Base-by-base conservation (phyloP, 2,329 filamentous ascomycete species). In the Raffaelea arxii region DNA sequence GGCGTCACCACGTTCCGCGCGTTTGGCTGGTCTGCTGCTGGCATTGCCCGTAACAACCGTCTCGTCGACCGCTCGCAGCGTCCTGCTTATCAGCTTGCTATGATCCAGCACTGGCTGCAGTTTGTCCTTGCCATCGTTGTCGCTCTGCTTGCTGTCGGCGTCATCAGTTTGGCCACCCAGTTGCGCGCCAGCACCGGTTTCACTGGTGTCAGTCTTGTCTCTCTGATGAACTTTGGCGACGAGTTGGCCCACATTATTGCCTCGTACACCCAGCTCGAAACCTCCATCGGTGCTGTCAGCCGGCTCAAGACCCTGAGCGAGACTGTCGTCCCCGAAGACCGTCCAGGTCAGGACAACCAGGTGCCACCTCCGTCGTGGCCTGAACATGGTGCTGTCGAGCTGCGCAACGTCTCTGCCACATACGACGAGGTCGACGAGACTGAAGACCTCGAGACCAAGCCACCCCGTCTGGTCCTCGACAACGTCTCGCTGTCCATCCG, bases 91-190 rank as follows among this genome's bases (percentile, higher is more conserved):
- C 65, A 79, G 1, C 64, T 81, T 2, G 69, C 66, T 38, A 71
- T 72, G 54, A 70, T 80, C 25, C 78, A 82, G 55, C 67, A 70
- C 36, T 82, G 77, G 77, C 65, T 81, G 0, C 65, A 57, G 0
- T 62, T 80, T 1, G 66, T 69, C 0, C 59, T 81, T 2, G 65
- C 74, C 42, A 51, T 77, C 4, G 55, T 77, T 0, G 70, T 77
- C 0, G 68, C 71, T 0, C 61, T 62, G 2, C 59, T 78, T 14
- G 71, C 72, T 1, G 59, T 71, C 1, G 49, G 71, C 2, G 56
- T 79, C 0, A 66, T 78, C 2, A 58, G 67, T 1, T 58, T 79
- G 1, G 67, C 72, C 0, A 74, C 75, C 0, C 63, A 66, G 47
- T 51, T 68, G 16, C 58, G 58, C 4, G 56, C 59, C 4, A 62